Percentiles rank a stretch among this genome's conserved stretches.
Evolutionary conservation across 2,329 filamentous ascomycete species (phyloP).

Genomic region (Metarhizium sp.): DNA sequence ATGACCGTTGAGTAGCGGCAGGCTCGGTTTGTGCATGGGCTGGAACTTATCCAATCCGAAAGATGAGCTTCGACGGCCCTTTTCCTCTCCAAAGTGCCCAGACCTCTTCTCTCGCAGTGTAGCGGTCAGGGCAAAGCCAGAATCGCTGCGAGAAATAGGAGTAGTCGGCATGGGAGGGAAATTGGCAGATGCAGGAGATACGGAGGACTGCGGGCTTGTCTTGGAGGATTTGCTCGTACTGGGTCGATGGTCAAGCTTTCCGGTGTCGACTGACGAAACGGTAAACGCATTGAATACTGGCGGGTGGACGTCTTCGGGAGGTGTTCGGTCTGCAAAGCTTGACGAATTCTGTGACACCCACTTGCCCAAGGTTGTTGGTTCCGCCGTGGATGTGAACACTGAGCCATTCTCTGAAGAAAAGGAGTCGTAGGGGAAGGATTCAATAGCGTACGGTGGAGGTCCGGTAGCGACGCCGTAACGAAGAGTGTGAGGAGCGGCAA

Average conservation of each 20-base stretch:
- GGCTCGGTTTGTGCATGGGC: conserved; percentile 58
- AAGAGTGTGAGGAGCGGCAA: conserved; percentile 82
- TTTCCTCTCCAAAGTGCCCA: conserved; percentile 73
- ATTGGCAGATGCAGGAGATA: conserved; percentile 68
- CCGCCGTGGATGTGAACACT: conserved; percentile 65
- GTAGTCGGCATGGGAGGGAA: conserved; percentile 71
- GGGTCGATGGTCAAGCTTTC: conserved; percentile 59
- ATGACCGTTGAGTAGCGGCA: conserved; percentile 64
- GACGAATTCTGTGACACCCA: conserved; percentile 86
- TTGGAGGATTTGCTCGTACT: conserved; percentile 59
- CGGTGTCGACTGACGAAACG: conserved; percentile 59
- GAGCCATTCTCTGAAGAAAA: conserved; percentile 81
- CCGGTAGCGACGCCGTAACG: conserved; percentile 80
- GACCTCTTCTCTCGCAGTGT: conserved; percentile 91
- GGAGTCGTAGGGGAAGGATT: conserved; percentile 83
- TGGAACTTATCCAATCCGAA: conserved; percentile 69
- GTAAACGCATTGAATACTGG: conserved; percentile 89
- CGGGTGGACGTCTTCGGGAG: conserved; percentile 39
- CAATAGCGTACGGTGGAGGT: conserved; percentile 84
- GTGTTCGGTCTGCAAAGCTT: conserved; percentile 64
- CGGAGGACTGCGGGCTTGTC: conserved; percentile 52
- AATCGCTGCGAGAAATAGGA: conserved; percentile 81
- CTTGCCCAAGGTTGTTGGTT: conserved; percentile 66
- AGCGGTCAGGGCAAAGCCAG: conserved; percentile 76
- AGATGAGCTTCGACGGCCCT: conserved; percentile 83